phyloP scores from a whole-genome alignment of 2,329 filamentous ascomycete genomes.

The Diplocarpon rosae region DNA sequence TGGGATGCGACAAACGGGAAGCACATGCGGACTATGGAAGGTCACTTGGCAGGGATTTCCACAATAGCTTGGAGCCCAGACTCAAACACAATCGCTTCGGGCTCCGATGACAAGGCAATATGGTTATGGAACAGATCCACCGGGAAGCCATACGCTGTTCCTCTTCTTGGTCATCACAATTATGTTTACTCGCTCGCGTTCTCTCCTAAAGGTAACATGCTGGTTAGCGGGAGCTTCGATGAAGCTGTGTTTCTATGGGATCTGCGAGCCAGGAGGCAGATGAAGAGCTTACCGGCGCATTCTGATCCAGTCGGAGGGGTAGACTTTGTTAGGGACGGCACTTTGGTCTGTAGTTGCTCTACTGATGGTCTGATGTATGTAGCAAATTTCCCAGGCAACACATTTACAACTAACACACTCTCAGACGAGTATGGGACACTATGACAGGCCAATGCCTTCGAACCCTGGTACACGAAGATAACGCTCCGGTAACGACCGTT shows the following conservation, averaged over 20 bases:
- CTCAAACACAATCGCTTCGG: constrained; percentile 75
- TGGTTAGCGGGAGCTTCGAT: constrained; percentile 91
- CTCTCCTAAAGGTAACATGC: constrained; percentile 94
- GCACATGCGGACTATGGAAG: constrained; percentile 80
- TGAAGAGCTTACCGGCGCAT: constrained; percentile 87
- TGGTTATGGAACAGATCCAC: constrained; percentile 75
- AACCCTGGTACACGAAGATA: constrained; percentile 93
- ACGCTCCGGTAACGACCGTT: constrained; percentile 78
- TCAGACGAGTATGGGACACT: constrained; percentile 85
- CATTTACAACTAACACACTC: constrained; percentile 2
- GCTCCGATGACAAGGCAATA: constrained; percentile 93
- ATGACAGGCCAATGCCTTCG: constrained; percentile 88
- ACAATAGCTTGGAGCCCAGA: constrained; percentile 93
- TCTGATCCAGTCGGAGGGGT: constrained; percentile 91
- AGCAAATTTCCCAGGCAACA: neutral
- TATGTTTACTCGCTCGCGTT: constrained; percentile 93
- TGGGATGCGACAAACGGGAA: constrained; percentile 73
- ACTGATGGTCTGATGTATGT: constrained; percentile 77
- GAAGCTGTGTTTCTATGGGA: constrained; percentile 98
- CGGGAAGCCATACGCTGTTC: constrained; percentile 39
- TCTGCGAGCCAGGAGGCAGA: constrained; percentile 72
- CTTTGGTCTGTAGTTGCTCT: constrained; percentile 81
- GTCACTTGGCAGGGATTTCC: constrained; percentile 85
- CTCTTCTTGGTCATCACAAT: constrained; percentile 81
- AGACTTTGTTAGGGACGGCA: constrained; percentile 87